These are phyloP conservation scores for Chlorella sorokiniana DNA, from an alignment of 139 green algal genomes.

Conservation along the genomic window DNA sequence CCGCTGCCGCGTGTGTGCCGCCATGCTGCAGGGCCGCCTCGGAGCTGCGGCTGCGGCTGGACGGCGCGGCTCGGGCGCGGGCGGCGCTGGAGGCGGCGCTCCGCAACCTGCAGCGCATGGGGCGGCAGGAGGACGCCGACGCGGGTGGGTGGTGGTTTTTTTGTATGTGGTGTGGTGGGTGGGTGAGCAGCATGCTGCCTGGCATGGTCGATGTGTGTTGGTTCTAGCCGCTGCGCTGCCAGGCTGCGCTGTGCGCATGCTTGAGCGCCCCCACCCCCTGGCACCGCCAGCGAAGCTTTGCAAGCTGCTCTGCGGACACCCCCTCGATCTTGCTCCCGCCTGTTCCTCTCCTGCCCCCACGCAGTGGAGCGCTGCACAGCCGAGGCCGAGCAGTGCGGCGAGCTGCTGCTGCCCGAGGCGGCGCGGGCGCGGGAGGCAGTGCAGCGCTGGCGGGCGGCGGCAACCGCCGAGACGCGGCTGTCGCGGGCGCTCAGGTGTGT, in stretches of 20 bases:
- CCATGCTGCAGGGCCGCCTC: conserved; percentile 40
- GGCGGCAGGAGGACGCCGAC: conserved; percentile 51
- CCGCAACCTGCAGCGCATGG: conserved; percentile 45
- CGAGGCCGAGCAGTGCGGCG: conserved; percentile 34
- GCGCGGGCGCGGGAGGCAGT: conserved; percentile 53
- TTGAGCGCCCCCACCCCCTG: too few species aligned
- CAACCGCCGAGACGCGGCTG: conserved; percentile 67
- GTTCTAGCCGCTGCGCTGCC: too few species aligned
- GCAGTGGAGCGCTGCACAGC: conserved; percentile 51
- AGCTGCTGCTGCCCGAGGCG: conserved; percentile 61
- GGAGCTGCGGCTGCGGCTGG: conserved; percentile 59
- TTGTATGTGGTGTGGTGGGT: too few species aligned
- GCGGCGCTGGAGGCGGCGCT: conserved; percentile 57
- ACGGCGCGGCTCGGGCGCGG: conserved; percentile 43
- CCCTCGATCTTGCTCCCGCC: neutral
- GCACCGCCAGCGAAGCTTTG: too few species aligned
- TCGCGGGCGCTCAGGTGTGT: conserved; percentile 53
- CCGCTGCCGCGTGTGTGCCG: too few species aligned
- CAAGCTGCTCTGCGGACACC: too few species aligned
- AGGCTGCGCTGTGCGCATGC: too few species aligned
- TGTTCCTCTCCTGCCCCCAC: neutral
- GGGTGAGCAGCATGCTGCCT: neutral
- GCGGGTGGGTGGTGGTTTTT: conserved; percentile 32
- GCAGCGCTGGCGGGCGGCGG: conserved; percentile 56
- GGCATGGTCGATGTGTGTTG: too few species aligned